Evolutionary conservation across 202 grass and related monocot genomes (phyloP), one percentile per base, ranked within the genome.

Genomic region (Tripidium arundinaceum): DNA sequence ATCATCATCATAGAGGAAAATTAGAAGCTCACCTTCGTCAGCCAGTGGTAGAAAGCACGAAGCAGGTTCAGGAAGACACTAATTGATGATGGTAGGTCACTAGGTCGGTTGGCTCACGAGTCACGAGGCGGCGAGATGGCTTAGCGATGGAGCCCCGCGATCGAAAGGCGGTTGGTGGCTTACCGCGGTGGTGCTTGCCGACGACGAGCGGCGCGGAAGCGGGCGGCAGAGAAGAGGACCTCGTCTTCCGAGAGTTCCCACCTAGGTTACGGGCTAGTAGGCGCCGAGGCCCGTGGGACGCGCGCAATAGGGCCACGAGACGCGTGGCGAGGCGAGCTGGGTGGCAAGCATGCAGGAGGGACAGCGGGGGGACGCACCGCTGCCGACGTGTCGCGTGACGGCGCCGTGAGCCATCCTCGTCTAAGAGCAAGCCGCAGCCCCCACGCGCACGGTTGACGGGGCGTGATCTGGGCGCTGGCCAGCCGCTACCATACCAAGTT

Each of bases 281-380:
- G 13, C 38, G 63, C 47, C 47, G 47, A n/a, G 18, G 47, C 7
- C 36, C 65, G 39, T 0, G 65, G 8, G 24, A 46, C 39, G 67
- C 21, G 24, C 15, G 67, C 24, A 8, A 37, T 26, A 9, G 67
- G 0, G 22, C 22, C 5, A 26, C 40, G 67, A 27, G 39, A 41
- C 67, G 68, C 27, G 68, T 42, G 24, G 24, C 42, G 50, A 54
- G 68, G 24, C 24, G 68, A 47, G 24, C 25, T 70, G 41, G 24
- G 68, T 70, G 40, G 40, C 68, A 47, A 27, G 41, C 68, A 70
- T 70, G 68, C 67, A 70, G 40, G 68, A 70, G 25, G 41, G 24
- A 47, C 68, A 70, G 68, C 68, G 40, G 24, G 40, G 24, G 67
- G 37, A 42, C 64, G 64, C 36, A 16, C 49, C 64, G 31, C 49